A percentile compares a stretch with the other conserved stretches of the same genome.
phyloP scores from a whole-genome alignment of 371 early-diverging fungal genomes.

The Syncephalastrum monosporum region DNA sequence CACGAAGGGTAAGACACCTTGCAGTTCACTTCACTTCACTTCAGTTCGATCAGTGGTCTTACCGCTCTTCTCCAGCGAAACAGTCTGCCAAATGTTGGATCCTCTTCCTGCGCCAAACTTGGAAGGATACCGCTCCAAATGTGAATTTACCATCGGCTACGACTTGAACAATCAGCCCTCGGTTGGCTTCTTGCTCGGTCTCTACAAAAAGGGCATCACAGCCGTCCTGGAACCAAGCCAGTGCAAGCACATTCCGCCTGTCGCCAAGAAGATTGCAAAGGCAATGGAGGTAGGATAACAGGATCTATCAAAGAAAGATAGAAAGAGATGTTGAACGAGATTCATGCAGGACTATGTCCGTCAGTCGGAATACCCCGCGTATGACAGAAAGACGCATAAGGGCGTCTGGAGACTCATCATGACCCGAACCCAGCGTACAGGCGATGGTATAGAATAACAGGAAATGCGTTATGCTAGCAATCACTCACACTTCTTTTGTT shows the following conservation, averaged over 20 bases:
- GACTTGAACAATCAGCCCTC: slow-evolving; percentile 46
- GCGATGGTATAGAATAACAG: no score
- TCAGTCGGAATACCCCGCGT: no score
- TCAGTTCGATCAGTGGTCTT: not conserved
- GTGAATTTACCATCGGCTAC: slow-evolving; percentile 73
- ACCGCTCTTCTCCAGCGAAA: slow-evolving; percentile 2
- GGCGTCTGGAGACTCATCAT: no score
- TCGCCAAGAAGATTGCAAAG: slow-evolving; percentile 48
- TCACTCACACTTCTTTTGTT: no score
- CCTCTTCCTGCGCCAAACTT: slow-evolving; percentile 56
- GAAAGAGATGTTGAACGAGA: no score
- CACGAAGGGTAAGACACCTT: slow-evolving; percentile 7
- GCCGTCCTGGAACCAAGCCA: slow-evolving; percentile 49
- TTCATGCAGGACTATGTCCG: no score
- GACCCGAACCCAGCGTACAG: no score
- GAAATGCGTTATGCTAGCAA: no score
- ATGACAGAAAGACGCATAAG: no score
- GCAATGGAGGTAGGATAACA: slow-evolving; percentile 16
- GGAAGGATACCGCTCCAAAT: slow-evolving; percentile 69
- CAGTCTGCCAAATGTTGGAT: slow-evolving; percentile 36
- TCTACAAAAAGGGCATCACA: slow-evolving; percentile 57
- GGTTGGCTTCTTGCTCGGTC: slow-evolving; percentile 70
- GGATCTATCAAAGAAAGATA: no score
- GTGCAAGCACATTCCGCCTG: slow-evolving; percentile 44
- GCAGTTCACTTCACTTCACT: not conserved